Conservation (phyloP, 2,329 filamentous ascomycete species). For the Mollisia scopiformis region DNA sequence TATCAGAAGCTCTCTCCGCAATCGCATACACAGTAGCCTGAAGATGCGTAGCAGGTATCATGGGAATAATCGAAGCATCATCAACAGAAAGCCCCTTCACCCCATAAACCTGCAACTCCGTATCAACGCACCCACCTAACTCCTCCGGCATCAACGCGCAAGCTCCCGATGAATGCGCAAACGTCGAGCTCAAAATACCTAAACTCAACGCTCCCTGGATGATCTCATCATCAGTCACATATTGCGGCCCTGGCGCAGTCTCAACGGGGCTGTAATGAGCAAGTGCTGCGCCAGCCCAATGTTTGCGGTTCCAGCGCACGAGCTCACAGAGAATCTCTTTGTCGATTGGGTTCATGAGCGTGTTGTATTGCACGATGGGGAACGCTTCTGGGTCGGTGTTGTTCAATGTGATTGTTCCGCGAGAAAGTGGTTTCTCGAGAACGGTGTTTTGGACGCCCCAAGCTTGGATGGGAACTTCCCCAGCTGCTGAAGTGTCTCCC, state of each 20-base stretch:
- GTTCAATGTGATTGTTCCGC: no score
- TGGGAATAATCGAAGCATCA: neutral
- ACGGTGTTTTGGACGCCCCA: no score
- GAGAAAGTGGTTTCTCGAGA: no score
- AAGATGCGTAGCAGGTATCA: neutral
- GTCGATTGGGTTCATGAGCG: slow-evolving; percentile 11
- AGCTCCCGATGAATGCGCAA: no score
- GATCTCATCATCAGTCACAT: no score
- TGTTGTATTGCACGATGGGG: slow-evolving; percentile 11
- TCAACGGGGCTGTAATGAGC: neutral
- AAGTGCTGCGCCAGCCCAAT: slow-evolving; percentile 8
- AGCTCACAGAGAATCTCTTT: slow-evolving; percentile 9
- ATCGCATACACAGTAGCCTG: neutral
- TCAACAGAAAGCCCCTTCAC: neutral
- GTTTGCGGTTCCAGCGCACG: slow-evolving; percentile 5
- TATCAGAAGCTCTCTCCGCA: neutral
- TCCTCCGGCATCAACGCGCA: no score
- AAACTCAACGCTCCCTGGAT: no score
- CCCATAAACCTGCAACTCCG: neutral
- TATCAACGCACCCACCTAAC: neutral
- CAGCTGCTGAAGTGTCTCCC: no score
- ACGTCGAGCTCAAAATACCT: no score
- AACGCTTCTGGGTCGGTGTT: slow-evolving; percentile 9
- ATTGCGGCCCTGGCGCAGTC: no score
- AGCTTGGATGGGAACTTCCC: no score